Evolutionary conservation across 768 basidiomycete species (phyloP).

Genomic region (Asterophora parasitica): DNA sequence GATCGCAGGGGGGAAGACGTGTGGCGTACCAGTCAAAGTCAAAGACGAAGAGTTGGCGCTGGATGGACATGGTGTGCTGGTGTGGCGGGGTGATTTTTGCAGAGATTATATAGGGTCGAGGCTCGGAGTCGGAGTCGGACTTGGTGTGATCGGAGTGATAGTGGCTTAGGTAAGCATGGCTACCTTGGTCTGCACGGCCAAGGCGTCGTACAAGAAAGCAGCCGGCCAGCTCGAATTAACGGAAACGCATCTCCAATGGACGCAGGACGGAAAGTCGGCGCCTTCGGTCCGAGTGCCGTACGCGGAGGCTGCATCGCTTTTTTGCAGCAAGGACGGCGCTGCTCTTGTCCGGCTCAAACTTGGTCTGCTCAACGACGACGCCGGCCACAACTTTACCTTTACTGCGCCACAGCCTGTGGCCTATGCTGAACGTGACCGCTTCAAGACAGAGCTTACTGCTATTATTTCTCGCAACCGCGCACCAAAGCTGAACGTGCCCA

Average conservation of each 20-base stretch:
- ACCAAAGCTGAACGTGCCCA: slow-evolving; percentile 31
- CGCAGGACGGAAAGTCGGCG: slow-evolving; percentile 61
- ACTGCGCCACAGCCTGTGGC: slow-evolving; percentile 61
- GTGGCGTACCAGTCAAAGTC: slow-evolving; percentile 89
- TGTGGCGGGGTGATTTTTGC: too few relatives aligned
- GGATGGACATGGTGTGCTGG: slow-evolving; percentile 28
- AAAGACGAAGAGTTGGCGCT: slow-evolving; percentile 78
- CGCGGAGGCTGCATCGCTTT: slow-evolving; percentile 61
- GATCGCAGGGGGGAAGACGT: not conserved
- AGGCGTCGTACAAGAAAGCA: slow-evolving; percentile 82
- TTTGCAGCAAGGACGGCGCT: slow-evolving; percentile 82
- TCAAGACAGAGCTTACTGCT: slow-evolving; percentile 73
- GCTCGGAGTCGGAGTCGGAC: not conserved
- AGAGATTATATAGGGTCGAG: slow-evolving; percentile 13
- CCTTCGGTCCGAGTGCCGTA: slow-evolving; percentile 62
- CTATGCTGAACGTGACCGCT: slow-evolving; percentile 68
- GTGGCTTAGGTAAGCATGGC: slow-evolving; percentile 45
- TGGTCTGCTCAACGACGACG: slow-evolving; percentile 60
- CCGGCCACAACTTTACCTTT: slow-evolving; percentile 81
- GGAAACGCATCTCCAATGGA: slow-evolving; percentile 72
- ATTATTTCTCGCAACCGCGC: slow-evolving; percentile 74
- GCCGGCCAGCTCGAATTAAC: slow-evolving; percentile 73
- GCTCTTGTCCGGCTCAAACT: slow-evolving; percentile 77
- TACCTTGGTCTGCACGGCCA: slow-evolving; percentile 64
- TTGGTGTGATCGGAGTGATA: too few relatives aligned